These are phyloP conservation scores for Tricholoma hemisulphureum DNA, from an alignment of 768 basidiomycete genomes.

Conservation along the genomic window DNA sequence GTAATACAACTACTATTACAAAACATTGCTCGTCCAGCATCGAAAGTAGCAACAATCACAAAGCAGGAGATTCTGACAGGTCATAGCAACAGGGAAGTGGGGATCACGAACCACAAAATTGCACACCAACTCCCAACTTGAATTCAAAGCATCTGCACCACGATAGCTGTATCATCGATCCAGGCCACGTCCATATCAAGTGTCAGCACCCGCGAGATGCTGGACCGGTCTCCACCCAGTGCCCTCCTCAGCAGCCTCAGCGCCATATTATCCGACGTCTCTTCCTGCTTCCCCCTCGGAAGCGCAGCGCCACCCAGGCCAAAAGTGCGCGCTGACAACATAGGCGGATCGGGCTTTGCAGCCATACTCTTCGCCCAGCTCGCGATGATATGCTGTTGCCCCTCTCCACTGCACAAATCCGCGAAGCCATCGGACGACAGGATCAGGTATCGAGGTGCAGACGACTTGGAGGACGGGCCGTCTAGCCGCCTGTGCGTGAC, in stretches of 20 bases:
- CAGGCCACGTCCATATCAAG: constrained; percentile 64
- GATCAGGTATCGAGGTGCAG: constrained; percentile 52
- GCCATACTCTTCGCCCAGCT: constrained; percentile 52
- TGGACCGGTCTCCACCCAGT: constrained; percentile 53
- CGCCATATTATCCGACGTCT: constrained; percentile 47
- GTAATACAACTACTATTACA: constrained; percentile 10
- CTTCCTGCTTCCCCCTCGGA: not conserved
- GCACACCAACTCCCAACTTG: not conserved
- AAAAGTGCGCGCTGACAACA: constrained; percentile 3
- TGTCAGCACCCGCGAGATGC: constrained; percentile 58
- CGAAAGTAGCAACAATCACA: not conserved
- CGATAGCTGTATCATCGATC: constrained; percentile 68
- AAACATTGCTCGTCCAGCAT: not conserved
- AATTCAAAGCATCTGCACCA: constrained; percentile 56
- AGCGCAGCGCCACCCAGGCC: not conserved
- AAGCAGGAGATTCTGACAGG: constrained; percentile 2
- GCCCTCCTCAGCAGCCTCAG: constrained; percentile 54
- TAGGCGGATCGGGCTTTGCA: constrained; percentile 20
- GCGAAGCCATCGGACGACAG: constrained; percentile 67
- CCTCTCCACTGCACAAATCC: constrained; percentile 53
- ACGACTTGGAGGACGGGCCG: constrained; percentile 12
- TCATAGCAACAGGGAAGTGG: not conserved
- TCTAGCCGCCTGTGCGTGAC: constrained; percentile 55
- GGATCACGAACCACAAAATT: not conserved
- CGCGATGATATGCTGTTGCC: constrained; percentile 45